Conservation (phyloP, 2,329 filamentous ascomycete genomes). For the Aspergillus carbonarius region DNA sequence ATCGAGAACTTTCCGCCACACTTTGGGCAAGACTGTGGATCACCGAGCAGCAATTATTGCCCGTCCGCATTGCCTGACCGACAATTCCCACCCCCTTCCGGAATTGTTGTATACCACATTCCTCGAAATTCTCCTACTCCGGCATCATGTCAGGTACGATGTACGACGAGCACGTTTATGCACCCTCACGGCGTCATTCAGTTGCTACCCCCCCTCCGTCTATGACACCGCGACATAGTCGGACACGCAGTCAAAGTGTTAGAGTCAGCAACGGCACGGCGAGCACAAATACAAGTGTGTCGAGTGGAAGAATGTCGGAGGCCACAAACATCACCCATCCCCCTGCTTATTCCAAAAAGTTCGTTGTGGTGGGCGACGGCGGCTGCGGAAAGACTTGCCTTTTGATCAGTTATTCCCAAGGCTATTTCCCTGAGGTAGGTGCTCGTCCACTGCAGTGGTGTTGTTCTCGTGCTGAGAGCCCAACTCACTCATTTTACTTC, state of each 20-base stretch:
- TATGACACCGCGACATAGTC: slow-evolving; percentile 45
- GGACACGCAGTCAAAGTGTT: slow-evolving; percentile 55
- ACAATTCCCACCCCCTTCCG: slow-evolving; percentile 13
- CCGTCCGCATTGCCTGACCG: slow-evolving; percentile 10
- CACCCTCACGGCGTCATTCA: slow-evolving; percentile 59
- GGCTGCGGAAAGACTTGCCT: slow-evolving; percentile 98
- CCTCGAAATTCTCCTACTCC: slow-evolving; percentile 20
- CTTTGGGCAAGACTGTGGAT: slow-evolving; percentile 15
- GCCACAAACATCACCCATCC: slow-evolving; percentile 85
- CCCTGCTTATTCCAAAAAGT: slow-evolving; percentile 96
- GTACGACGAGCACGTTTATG: slow-evolving; percentile 49
- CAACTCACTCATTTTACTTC: slow-evolving; percentile 11
- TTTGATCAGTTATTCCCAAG: slow-evolving; percentile 97
- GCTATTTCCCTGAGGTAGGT: slow-evolving; percentile 94
- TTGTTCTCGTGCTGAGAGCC: not conserved
- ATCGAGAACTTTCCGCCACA: slow-evolving; percentile 8
- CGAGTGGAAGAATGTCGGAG: slow-evolving; percentile 70
- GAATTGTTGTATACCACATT: slow-evolving; percentile 17
- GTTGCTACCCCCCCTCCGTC: slow-evolving; percentile 44
- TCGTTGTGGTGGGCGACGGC: slow-evolving; percentile 96
- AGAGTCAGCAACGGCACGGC: slow-evolving; percentile 86
- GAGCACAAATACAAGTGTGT: slow-evolving; percentile 77
- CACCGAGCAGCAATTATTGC: slow-evolving; percentile 17
- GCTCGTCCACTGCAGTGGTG: not conserved
- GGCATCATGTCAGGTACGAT: slow-evolving; percentile 34